Base-by-base conservation (phyloP, 495 filamentous ascomycete species). In the Cercophora samala region DNA sequence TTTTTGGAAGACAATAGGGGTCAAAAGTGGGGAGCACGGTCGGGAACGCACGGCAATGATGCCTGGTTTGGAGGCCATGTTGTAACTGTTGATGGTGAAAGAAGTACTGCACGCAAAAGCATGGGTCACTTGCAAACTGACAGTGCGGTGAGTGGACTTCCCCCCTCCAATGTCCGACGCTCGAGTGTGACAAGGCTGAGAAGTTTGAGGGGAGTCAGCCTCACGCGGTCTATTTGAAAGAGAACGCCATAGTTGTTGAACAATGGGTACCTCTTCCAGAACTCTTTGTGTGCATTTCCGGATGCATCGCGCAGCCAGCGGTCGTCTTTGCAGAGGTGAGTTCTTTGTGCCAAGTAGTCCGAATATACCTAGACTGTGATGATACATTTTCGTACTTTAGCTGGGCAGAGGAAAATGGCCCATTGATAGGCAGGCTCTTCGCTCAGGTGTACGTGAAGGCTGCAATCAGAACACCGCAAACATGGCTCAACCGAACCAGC, bases 1-100 rank as follows among this genome's bases (percentile, higher is more conserved):
- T 58, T 68, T 70, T 17, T 62, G 42, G 5, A 76, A 66, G 22
- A 60, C 65, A 18, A 63, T 64, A 18, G 65, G 58, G n/a, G 69
- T 60, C 52, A 74, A 15, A 18, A 59, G 24, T 8, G 71, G 62
- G 13, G 53, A 23, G 4, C 24, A 64, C 55, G 70, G 69, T 22
- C 56, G 15, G 25, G 69, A 73, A 3, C 62, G 60, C 17, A 66
- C 71, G 19, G 52, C 42, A 17, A 70, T 58, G 53, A 73, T 54
- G 24, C 63, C 65, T 26, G 60, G 29, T 62, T 25, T 25, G 21
- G 15, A n/a, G 11, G 29, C 4, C 58, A 60, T 60, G 22, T 25
- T 60, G 22, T 46, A 9, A 3, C 11, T 42, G 5, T 18, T 1
- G 37, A 11, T 46, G 15, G 2, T 46, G 6, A 46, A 46, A 46